Evolutionary conservation across 2,329 filamentous ascomycete genomes (phyloP).

Genomic region (Aspergillus uvarum): DNA sequence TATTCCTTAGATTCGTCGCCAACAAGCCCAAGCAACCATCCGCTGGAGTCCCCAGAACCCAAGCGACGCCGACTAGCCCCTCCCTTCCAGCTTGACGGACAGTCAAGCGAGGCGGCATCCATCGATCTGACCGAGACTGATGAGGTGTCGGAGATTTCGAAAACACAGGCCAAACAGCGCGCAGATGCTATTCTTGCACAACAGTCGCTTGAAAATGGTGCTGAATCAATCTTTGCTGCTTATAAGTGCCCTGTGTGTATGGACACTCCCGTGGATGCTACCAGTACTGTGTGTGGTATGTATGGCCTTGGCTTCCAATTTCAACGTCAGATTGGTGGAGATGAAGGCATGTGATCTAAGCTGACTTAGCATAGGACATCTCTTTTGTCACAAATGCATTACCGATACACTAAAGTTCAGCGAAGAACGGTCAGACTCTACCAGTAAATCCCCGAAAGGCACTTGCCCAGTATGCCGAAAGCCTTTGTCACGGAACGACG

Average conservation of each 20-base stretch:
- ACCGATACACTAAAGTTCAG: constrained; percentile 59
- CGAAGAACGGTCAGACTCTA: constrained; percentile 47
- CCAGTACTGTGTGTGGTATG: constrained; percentile 61
- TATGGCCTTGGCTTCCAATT: constrained; percentile 34
- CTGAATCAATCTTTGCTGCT: constrained; percentile 44
- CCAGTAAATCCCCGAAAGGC: constrained; percentile 35
- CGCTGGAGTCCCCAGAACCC: background rate
- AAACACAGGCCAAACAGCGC: constrained; percentile 53
- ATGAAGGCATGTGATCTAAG: background rate
- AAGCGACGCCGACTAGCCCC: constrained; percentile 18
- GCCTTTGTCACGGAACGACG: constrained; percentile 38
- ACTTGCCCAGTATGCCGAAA: constrained; percentile 49
- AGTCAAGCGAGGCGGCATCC: constrained; percentile 20
- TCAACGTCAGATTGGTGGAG: background rate
- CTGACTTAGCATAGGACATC: constrained; percentile 49
- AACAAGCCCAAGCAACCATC: background rate
- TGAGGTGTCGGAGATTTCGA: constrained; percentile 42
- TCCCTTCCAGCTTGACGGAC: background rate
- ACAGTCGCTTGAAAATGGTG: constrained; percentile 30
- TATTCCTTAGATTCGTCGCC: background rate
- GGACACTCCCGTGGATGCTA: constrained; percentile 60
- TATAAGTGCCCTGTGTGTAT: constrained; percentile 64
- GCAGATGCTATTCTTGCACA: constrained; percentile 53
- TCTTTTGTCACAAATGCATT: constrained; percentile 65
- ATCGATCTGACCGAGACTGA: constrained; percentile 53